Base-by-base conservation (phyloP, 768 basidiomycete species). In the Asterophora lycoperdoides region DNA sequence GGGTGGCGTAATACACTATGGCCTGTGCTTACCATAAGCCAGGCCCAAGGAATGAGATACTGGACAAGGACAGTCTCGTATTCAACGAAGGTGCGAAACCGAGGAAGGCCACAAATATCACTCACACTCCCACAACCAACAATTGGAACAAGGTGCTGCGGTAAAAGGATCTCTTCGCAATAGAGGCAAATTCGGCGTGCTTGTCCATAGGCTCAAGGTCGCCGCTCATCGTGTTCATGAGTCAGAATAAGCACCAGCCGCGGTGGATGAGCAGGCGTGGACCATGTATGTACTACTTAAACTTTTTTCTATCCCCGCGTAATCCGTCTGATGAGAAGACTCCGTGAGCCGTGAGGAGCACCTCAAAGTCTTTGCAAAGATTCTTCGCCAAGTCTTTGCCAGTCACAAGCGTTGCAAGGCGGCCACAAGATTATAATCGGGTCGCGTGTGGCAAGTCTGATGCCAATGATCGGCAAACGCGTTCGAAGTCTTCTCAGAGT, bases 111-210 rank as follows among this genome's bases (percentile, higher is more conserved):
- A n/a, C n/a, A n/a, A n/a, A n/a, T 20, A 28, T 11, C 20, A 46
- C 56, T 5, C 44, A 55, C 50, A 57, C 34, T 37, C 50, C 42
- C 32, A 54, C 44, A 20, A 53, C 36, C n/a, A 53, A 43, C 14
- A 56, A 49, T 37, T 52, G 56, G 38, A 52, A 52, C 5, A 54
- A 20, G 14, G 56, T 57, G 19, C 52, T 37, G 32, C 56, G 51
- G 13, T 41, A 57, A 40, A 52, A 54, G n/a, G 54, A 45, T 11
- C 23, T 41, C 33, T 34, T 43, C 19, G 7, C 30, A 19, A 23
- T n/a, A n/a, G n/a, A n/a, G 6, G 19, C 10, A 26, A 4, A 20
- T 14, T 23, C n/a, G n/a, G 23, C 34, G n/a, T 7, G 15, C 34
- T 10, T 13, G 28, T 14, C 18, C 4, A 20, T 19, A 15, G 40